A percentile compares a stretch with the other conserved stretches of the same genome.
phyloP scores from a whole-genome alignment of 257 asterid species.

The Solanum chilense region DNA sequence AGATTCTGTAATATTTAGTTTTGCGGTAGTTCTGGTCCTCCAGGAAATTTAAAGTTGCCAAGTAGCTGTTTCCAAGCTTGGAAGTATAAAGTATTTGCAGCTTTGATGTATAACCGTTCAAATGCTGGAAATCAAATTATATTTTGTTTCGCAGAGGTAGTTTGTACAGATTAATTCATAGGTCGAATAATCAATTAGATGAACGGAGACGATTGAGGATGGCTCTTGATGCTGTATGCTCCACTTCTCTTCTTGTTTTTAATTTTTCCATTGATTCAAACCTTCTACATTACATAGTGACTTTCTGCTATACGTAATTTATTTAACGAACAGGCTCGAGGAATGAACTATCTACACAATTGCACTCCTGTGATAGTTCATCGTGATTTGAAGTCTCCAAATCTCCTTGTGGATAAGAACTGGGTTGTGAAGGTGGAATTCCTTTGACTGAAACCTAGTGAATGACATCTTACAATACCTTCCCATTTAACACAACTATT shows the following conservation, averaged over 20 bases:
- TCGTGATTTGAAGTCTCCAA: constrained; percentile 95
- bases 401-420: constrained; percentile 94
- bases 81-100: background rate
- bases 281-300: background rate
- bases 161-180: constrained; percentile 82
- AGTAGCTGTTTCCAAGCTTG: background rate
- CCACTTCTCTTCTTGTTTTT: background rate
- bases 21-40: background rate
- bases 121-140: background rate
- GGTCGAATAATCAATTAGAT: constrained; percentile 84
- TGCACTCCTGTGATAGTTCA: constrained; percentile 85
- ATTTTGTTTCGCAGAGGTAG: constrained; percentile 71
- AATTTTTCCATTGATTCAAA: background rate
- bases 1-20: constrained; percentile 2
- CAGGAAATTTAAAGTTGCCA: background rate
- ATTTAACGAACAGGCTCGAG: constrained; percentile 58
- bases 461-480: background rate
- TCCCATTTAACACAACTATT: background rate
- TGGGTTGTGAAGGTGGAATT: constrained; percentile 90
- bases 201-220: constrained; percentile 85
- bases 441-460: constrained; percentile 1
- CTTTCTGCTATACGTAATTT: background rate
- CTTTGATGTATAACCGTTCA: background rate
- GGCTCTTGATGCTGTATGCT: constrained; percentile 92
- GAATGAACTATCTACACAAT: constrained; percentile 95